phyloP scores from a whole-genome alignment of 2,329 filamentous ascomycete genomes.

The Venturia asperata region DNA sequence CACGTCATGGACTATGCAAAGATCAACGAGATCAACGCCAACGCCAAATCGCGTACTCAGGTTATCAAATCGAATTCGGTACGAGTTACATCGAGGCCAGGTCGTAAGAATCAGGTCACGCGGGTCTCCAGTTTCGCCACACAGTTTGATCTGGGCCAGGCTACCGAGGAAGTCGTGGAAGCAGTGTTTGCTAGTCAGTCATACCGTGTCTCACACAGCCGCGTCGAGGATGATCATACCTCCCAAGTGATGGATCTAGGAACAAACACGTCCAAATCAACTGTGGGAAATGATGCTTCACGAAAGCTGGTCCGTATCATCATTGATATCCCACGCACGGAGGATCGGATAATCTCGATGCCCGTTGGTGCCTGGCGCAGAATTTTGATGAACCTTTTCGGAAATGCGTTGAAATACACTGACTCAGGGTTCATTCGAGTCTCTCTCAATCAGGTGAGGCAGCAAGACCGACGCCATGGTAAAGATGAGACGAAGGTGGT shows the following conservation, averaged over 20 bases:
- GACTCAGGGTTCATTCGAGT: constrained; percentile 32
- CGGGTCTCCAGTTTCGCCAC: neutral
- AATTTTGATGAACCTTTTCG: constrained; percentile 36
- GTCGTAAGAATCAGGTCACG: neutral
- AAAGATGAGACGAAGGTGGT: constrained; percentile 23
- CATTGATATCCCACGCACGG: constrained; percentile 31
- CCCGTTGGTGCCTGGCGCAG: constrained; percentile 35
- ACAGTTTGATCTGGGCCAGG: constrained; percentile 2
- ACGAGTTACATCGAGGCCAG: neutral
- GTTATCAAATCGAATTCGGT: constrained; percentile 1
- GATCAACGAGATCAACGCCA: constrained; percentile 18
- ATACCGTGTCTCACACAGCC: neutral
- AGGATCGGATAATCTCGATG: constrained; percentile 32
- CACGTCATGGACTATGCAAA: constrained; percentile 29
- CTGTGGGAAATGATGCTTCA: neutral
- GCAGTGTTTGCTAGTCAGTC: constrained; percentile 14
- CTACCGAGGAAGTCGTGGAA: constrained; percentile 17
- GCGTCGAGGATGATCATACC: neutral
- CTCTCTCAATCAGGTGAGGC: constrained; percentile 28
- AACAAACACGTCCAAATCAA: neutral
- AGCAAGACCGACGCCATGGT: neutral
- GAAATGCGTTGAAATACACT: constrained; percentile 36
- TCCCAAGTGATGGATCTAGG: neutral
- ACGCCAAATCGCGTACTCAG: constrained; percentile 23
- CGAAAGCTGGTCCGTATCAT: constrained; percentile 27